These are phyloP conservation scores for Aspergillus bombycis DNA, from an alignment of 2,329 filamentous ascomycete species.

Conservation along the genomic window DNA sequence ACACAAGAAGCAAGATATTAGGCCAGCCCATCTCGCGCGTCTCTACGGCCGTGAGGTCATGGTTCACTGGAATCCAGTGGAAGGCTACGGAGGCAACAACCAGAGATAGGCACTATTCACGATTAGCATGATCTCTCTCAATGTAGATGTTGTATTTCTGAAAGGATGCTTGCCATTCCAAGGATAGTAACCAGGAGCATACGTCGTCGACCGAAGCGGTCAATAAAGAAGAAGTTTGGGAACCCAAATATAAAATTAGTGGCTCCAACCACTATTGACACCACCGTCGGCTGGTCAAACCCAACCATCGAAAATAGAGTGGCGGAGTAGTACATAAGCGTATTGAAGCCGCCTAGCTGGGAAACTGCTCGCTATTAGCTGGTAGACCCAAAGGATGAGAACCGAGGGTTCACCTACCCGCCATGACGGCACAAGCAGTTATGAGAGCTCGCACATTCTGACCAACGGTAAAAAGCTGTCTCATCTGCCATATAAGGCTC, in stretches of 20 bases:
- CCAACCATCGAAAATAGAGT: conserved; percentile 53
- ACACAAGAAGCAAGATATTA: conserved; percentile 45
- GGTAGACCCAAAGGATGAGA: conserved; percentile 50
- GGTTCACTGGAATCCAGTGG: conserved; percentile 51
- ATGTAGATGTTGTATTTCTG: no score
- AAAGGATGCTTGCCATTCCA: conserved; percentile 41
- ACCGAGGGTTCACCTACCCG: conserved; percentile 41
- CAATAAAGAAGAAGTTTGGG: conserved; percentile 50
- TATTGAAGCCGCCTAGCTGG: conserved; percentile 52
- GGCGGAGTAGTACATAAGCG: conserved; percentile 49
- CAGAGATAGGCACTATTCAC: conserved; percentile 33
- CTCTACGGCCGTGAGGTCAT: conserved; percentile 30
- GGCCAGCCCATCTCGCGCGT: conserved; percentile 33
- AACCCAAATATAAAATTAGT: conserved; percentile 51
- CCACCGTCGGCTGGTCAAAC: conserved; percentile 53
- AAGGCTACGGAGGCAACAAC: conserved; percentile 50
- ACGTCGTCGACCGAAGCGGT: conserved; percentile 50
- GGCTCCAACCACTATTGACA: conserved; percentile 46
- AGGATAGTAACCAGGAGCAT: conserved; percentile 39
- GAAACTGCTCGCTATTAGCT: conserved; percentile 54
- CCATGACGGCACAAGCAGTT: conserved; percentile 53
- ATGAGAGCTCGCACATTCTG: conserved; percentile 50
- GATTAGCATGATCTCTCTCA: background rate
- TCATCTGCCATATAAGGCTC: conserved; percentile 46
- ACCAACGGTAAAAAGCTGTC: conserved; percentile 50